Base-by-base conservation (phyloP, 768 basidiomycete genomes). In the Lyophyllum decastes region DNA sequence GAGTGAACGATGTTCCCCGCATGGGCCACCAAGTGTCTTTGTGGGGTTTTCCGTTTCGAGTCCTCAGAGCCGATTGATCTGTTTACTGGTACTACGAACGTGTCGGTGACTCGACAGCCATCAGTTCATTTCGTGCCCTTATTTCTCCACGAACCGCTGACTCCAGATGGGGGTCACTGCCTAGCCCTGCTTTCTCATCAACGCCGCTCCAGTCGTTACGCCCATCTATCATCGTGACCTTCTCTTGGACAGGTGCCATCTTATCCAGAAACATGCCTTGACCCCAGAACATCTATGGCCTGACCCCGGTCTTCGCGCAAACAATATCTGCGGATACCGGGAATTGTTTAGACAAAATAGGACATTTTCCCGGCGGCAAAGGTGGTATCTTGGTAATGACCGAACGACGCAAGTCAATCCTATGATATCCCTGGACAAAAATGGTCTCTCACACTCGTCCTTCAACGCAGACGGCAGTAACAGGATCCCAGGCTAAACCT, bases 1-100 rank as follows among this genome's bases (percentile, higher is more conserved):
- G 67, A 64, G 30, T 71, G 76, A 54, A 75, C 73, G 0, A 73
- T 74, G 3, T 76, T 75, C 46, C 67, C 70, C 6, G 58, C 59
- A 5, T 73, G 73, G 73, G 65, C 70, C 8, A 68, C 66, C 22
- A 75, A 71, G 54, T 34, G 61, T 12, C 57, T 62, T 27, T 61
- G 65, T 12, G 58, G 61, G 7, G 61, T 47, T 55, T 71, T 65
- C 57, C 69, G 62, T 45, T 74, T 66, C 62, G 70, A 70, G 62
- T 71, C 67, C 40, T 68, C 64, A 17, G 64, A 66, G 54, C 62
- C 17, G 19, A 34, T 54, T 21, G 19, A 53, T 53, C 51, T 48
- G 33, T 22, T 34, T 46, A 21, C 10, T 10, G 41, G 22, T 52
- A 17, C 21, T 21, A n/a, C 46, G 21, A 26, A 68, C 16, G 54